Base-by-base conservation (phyloP, 495 filamentous ascomycete genomes). In the Margaritispora aquatica region DNA sequence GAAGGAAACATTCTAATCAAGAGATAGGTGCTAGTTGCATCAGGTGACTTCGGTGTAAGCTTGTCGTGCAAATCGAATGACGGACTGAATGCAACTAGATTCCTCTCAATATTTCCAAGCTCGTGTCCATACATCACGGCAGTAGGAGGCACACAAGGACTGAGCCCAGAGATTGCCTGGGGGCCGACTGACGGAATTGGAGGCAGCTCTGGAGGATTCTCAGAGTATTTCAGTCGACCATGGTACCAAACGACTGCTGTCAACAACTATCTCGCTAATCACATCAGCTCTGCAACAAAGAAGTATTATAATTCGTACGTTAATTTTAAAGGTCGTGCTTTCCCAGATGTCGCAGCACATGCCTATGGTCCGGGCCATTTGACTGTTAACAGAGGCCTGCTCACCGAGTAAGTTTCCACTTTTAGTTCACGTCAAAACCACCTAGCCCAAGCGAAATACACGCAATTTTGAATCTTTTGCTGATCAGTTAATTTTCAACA, bases 11-110 rank as follows among this genome's bases (percentile, higher is more conserved):
- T 5, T 34, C 38, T 44, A n/a, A 44, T 15, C 8, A 10, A 7
- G 19, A 44, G 3, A n/a, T 3, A 44, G 38, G 38, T 92, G 0
- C 70, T 94, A 54, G 85, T 84, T 68, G 83, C 86, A 1, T 84
- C 83, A 4, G 89, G 89, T 3, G 88, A 92, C 73, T 81, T 77
- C 11, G 88, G 88, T 13, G 83, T 88, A 20, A 88, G 88, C 17
- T n/a, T 15, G 38, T 8, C 38, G 11, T 92, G 88, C 68, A 54
- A 76, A 44, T 81, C 83, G 29, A 88, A 88, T 66, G 82, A 88
- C 62, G 86, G 84, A 62, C 80, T 76, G 53, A 88, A 53, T 26
- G 50, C 50, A 4, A 48, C 61, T 0, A 29, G 68, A 29, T 75
- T 75, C 62, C 71, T 61, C 36, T 69, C 72, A 2, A 59, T 58